Evolutionary conservation across 202 grass and related monocot species (phyloP), one percentile per base, ranked within the genome.

Genomic region (Bolboschoenoplectus hybrid): DNA sequence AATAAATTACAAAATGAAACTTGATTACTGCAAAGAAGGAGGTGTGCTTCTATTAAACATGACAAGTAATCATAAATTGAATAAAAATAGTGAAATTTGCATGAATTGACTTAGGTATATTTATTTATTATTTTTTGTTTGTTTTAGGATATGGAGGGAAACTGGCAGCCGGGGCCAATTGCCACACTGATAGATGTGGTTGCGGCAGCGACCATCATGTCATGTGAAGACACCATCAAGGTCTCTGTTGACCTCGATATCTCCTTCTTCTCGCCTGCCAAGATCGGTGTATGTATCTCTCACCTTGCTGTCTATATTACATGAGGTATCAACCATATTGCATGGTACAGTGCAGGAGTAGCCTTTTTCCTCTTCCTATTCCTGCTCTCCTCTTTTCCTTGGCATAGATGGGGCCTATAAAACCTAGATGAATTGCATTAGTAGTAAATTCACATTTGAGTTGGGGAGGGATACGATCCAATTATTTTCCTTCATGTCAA

Each of bases 191-290:
- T 89, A 67, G 92, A 95, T 76, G 76, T 93, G 87, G 91, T 95
- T 8, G 92, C 92, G 65, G 91, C 91, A 34, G 89, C 92, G n/a
- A 89, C 95, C 26, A 92, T 97, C 85, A 70, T 97, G 95, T 90
- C 95, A 67, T 74, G 79, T 58, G 89, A 92, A 88, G 91, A 86
- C 65, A 82, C 91, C 85, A 93, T 97, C 88, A 91, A 89, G 64
- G 69, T 97, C 80, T 89, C 95, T 68, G 91, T 97, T 84, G 84
- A 93, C 79, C 89, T 95, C 80, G 88, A 90, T 86, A 88, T 97
- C 85, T 93, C 87, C 74, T 95, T 87, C 88, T 97, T 93, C 88
- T 53, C 85, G 4, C 85, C 87, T 17, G 95, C 89, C 87, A 94
- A 89, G 81, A 74, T 85, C 47, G 80, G 90, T 85, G 92, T 97